A percentile compares a stretch with the other conserved stretches of the same genome.
Conservation (phyloP, 345 rosid genomes). For the Euphorbia lathyris region DNA sequence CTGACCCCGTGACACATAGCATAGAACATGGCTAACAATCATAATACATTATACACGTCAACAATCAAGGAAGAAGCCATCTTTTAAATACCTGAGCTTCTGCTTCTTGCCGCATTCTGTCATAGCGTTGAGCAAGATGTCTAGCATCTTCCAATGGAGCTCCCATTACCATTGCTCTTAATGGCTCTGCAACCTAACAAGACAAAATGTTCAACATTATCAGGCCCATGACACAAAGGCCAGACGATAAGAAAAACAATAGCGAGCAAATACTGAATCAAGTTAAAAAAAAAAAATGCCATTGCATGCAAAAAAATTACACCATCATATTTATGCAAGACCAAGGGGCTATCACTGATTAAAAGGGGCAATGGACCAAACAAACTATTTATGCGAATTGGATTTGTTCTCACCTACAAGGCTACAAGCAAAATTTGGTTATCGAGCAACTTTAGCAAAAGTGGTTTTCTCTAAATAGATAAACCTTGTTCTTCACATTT, state of each 20-base stretch:
- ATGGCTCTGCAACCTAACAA: slow-evolving; percentile 85
- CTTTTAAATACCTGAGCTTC: slow-evolving; percentile 77
- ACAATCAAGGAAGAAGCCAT: slow-evolving; percentile 4
- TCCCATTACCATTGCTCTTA: slow-evolving; percentile 93
- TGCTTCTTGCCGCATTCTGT: slow-evolving; percentile 86
- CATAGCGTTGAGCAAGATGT: slow-evolving; percentile 96
- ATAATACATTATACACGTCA: background rate
- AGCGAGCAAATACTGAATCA: background rate
- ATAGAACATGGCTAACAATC: background rate
- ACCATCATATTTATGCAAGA: background rate
- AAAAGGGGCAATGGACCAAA: background rate
- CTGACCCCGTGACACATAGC: too few relatives aligned
- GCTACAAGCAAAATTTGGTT: background rate
- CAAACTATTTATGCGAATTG: background rate
- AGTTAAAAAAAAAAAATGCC: background rate
- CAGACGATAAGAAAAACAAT: background rate
- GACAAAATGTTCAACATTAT: slow-evolving; percentile 21
- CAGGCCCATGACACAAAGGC: slow-evolving; percentile 5
- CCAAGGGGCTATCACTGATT: background rate
- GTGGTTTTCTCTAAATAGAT: background rate
- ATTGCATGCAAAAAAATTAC: background rate
- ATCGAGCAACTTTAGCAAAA: background rate
- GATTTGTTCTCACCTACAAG: background rate
- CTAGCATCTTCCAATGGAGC: slow-evolving; percentile 95
- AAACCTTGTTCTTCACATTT: background rate